Conservation (phyloP, 2,329 filamentous ascomycete genomes). For the Penicillium fuscoglaucum region DNA sequence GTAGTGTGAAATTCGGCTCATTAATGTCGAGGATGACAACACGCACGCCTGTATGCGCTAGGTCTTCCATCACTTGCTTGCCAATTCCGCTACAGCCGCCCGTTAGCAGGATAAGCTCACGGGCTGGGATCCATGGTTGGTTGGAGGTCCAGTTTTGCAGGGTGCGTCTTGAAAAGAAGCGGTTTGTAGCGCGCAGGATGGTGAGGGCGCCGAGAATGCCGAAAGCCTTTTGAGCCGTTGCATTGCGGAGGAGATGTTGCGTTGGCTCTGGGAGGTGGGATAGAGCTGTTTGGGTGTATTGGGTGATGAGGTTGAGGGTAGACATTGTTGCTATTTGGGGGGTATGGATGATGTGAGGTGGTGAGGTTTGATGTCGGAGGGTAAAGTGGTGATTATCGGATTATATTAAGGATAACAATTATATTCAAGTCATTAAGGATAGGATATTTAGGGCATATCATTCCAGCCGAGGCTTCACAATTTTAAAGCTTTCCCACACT, state of each 20-base stretch:
- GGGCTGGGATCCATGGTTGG: constrained; percentile 26
- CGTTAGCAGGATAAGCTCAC: constrained; percentile 39
- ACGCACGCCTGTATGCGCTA: constrained; percentile 31
- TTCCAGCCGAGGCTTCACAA: constrained; percentile 2
- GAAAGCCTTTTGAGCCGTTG: constrained; percentile 32
- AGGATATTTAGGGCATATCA: background rate
- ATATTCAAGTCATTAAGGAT: background rate
- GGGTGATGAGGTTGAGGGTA: constrained; percentile 23
- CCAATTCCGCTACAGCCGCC: constrained; percentile 44
- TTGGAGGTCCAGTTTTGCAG: constrained; percentile 34
- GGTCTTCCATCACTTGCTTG: constrained; percentile 37
- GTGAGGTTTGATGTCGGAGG: background rate
- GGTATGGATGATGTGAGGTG: constrained; percentile 13
- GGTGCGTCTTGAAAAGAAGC: constrained; percentile 29
- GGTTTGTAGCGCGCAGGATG: constrained; percentile 32
- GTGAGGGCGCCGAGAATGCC: constrained; percentile 25
- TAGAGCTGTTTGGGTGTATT: constrained; percentile 29
- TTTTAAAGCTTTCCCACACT: background rate
- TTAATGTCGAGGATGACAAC: constrained; percentile 42
- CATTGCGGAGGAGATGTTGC: constrained; percentile 30
- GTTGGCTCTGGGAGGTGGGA: constrained; percentile 29
- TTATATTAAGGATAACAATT: background rate
- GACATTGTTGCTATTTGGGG: constrained; percentile 7
- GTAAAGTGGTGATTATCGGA: background rate
- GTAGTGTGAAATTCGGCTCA: constrained; percentile 35